A percentile compares a stretch with the other conserved stretches of the same genome.
phyloP scores from a whole-genome alignment of 2,329 filamentous ascomycete genomes.

The Fusarium tuaranense region DNA sequence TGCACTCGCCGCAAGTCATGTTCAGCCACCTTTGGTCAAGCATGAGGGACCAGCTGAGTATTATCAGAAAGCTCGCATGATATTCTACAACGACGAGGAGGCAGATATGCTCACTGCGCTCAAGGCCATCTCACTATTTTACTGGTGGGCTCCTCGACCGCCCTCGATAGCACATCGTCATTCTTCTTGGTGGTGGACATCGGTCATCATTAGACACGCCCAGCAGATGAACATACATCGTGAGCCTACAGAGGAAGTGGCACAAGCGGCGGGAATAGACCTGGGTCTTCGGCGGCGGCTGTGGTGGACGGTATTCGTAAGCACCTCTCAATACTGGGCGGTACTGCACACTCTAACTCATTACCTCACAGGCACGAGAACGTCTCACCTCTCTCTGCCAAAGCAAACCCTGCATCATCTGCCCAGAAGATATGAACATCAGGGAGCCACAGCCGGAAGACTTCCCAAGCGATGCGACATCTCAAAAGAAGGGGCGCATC shows the following conservation, averaged over 20 bases:
- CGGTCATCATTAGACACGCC: slow-evolving; percentile 55
- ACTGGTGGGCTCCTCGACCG: slow-evolving; percentile 57
- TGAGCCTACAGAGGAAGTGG: slow-evolving; percentile 44
- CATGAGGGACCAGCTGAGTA: slow-evolving; percentile 53
- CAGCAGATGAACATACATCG: slow-evolving; percentile 59
- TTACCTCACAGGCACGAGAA: slow-evolving; percentile 27
- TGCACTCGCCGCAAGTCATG: slow-evolving; percentile 54
- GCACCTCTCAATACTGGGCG: not conserved
- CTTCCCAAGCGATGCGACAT: slow-evolving; percentile 49
- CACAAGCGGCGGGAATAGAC: slow-evolving; percentile 7
- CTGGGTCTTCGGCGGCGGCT: slow-evolving; percentile 26
- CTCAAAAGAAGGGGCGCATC: slow-evolving; percentile 51
- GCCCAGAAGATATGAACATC: slow-evolving; percentile 56
- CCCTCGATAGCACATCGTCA: slow-evolving; percentile 54
- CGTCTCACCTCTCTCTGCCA: slow-evolving; percentile 55
- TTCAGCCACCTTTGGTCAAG: slow-evolving; percentile 55
- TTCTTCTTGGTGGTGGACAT: slow-evolving; percentile 60
- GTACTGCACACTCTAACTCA: not conserved
- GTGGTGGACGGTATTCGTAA: slow-evolving; percentile 40
- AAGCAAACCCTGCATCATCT: slow-evolving; percentile 57
- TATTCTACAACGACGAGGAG: slow-evolving; percentile 57
- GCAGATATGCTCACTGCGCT: slow-evolving; percentile 50
- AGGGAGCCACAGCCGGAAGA: slow-evolving; percentile 52
- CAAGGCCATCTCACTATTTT: slow-evolving; percentile 54
- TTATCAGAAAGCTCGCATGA: slow-evolving; percentile 53